Evolutionary conservation across 192 early-diverging fungal species (phyloP), one percentile per base, ranked within the genome.

Genomic region (Backusella westeae): DNA sequence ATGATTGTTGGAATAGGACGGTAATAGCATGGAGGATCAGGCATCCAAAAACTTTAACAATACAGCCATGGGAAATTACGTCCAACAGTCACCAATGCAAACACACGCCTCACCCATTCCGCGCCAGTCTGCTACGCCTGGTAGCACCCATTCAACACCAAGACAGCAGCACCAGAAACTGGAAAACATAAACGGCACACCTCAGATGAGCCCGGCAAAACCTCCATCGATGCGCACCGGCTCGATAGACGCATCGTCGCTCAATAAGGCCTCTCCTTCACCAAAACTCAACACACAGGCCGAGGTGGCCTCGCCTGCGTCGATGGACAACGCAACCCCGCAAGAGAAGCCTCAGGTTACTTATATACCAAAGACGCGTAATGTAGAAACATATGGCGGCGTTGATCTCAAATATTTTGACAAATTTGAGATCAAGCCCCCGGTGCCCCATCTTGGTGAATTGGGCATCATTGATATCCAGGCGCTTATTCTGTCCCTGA

Each of bases 371-470:
- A 86, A 87, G 59, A 88, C 87, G 67, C 87, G 93, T 29, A 88
- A 85, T 26, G 85, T 94, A 7, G 92, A 94, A 69, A 90, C 92
- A 6, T 93, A 89, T 73, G 94, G 94, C 38, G 94, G 94, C 0
- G 73, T 93, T 5, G 93, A 96, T 76, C 76, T 94, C 14, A 86
- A 90, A 77, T 80, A 87, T 23, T 82, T 89, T 71, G 81, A 87
- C 34, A 86, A 86, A 70, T 85, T 86, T 68, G 81, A 84, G 15
- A 81, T 90, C 14, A 87, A 82, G 8, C 81, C 84, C 0, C 82
- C 80, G 34, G 70, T 88, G 32, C 90, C 91, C 23, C 83, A 77
- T 21, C 75, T 88, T 21, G 78, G 78, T 19, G 83, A 87, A 67
- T 72, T 90, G 42, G 92, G 90, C 67, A 78, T 88, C 23, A 85